phyloP scores from a whole-genome alignment of 2,329 filamentous ascomycete genomes.

The Colletotrichum musae region DNA sequence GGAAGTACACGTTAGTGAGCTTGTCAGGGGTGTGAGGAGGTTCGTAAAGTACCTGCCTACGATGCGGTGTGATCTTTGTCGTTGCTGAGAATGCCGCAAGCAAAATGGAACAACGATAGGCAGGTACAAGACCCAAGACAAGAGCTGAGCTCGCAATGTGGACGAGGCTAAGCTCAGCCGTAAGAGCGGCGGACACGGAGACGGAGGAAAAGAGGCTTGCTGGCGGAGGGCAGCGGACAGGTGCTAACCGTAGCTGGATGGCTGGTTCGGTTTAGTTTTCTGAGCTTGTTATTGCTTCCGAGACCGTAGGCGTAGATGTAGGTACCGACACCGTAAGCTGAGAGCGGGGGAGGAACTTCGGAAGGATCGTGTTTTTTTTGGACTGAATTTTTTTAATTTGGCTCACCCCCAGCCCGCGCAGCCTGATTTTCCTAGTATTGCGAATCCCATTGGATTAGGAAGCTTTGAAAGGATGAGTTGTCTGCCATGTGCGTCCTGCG shows the following conservation, averaged over 20 bases:
- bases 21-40: background rate
- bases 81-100: background rate
- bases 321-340: conserved; percentile 19
- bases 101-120: too few relatives aligned
- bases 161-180: conserved; percentile 27
- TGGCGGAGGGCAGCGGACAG: conserved; percentile 1
- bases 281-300: conserved; percentile 11
- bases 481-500: background rate
- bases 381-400: conserved; percentile 17
- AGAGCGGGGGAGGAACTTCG: conserved; percentile 11
- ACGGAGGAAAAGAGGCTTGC: conserved; percentile 29
- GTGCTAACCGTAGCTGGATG: background rate
- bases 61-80: background rate
- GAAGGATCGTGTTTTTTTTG: conserved; percentile 21
- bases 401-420: background rate
- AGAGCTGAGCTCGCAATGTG: background rate
- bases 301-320: conserved; percentile 28
- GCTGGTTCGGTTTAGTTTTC: background rate
- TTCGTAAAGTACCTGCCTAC: too few relatives aligned
- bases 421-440: conserved; percentile 1
- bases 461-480: background rate
- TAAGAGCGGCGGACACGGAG: conserved; percentile 17
- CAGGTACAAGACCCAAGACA: too few relatives aligned
- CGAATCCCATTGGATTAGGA: background rate
- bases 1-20: conserved; percentile 19